phyloP scores from a whole-genome alignment of 192 early-diverging fungal species.

The Coemansia sp. region DNA sequence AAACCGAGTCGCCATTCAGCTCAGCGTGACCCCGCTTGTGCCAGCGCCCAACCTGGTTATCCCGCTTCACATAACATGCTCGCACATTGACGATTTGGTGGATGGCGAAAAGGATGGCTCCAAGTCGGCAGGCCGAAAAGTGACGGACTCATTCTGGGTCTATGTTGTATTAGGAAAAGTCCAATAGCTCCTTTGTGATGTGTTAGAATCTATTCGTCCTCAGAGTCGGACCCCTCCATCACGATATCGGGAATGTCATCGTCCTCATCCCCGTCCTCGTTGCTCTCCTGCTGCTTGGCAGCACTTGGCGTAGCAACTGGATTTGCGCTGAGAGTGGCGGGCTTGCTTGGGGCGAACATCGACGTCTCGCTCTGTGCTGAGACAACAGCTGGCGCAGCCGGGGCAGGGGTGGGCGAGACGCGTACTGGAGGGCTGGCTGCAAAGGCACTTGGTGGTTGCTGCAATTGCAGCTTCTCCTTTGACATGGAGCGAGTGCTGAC shows the following conservation, averaged over 20 bases:
- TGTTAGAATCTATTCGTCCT: slow-evolving; percentile 26
- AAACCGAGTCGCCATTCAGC: slow-evolving; percentile 44
- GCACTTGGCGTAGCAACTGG: not conserved
- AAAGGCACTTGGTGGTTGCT: not conserved
- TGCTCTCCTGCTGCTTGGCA: slow-evolving; percentile 1
- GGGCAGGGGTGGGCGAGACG: not conserved
- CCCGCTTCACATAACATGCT: slow-evolving; percentile 40
- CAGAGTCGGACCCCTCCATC: slow-evolving; percentile 53
- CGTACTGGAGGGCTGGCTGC: not conserved
- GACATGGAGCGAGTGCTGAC: slow-evolving; percentile 4
- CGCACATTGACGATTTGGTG: slow-evolving; percentile 43
- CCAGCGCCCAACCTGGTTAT: slow-evolving; percentile 19
- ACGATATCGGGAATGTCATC: slow-evolving; percentile 52
- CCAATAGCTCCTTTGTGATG: not conserved
- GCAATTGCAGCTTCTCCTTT: not conserved
- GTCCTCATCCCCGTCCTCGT: slow-evolving; percentile 15
- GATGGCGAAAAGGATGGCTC: slow-evolving; percentile 14
- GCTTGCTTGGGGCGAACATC: not conserved
- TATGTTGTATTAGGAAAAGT: slow-evolving; percentile 38
- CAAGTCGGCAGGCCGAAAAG: slow-evolving; percentile 10
- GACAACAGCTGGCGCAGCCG: not conserved
- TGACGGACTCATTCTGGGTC: slow-evolving; percentile 46
- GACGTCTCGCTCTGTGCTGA: not conserved
- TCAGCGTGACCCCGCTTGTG: slow-evolving; percentile 28
- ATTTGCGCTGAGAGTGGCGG: not conserved